Evolutionary conservation across 345 rosid species (phyloP), one percentile per base, ranked within the genome.

Genomic region (Clarkia xantiana): DNA sequence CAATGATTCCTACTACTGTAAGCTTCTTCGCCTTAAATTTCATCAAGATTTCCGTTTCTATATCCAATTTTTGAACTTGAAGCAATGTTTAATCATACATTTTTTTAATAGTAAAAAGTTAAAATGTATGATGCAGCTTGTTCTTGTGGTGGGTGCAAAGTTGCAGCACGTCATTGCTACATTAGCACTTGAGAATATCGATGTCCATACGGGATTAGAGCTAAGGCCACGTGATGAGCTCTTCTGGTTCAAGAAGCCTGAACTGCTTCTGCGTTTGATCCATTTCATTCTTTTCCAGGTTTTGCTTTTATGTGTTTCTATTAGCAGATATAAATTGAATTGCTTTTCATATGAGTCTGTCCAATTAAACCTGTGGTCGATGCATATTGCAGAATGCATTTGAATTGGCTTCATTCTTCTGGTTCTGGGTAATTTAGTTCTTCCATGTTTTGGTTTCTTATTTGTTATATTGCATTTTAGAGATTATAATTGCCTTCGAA

Each of bases 181-280:
- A 39, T 72, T 91, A 74, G 78, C 93, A 45, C 58, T 84, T 68
- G 98, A 77, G 53, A 79, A 67, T 60, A 72, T 81, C 29, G 77
- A 84, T 41, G 58, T 83, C 60, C 5, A 64, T 29, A 10, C 70
- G 0, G 84, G 77, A 62, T 36, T 70, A 44, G 81, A 59, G 62
- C 42, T 90, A 67, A 80, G 65, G 69, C 95, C 94, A 55, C 80
- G 95, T 15, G 97, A 90, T 51, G 97, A 81, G 43, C 94, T 90
- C 51, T 90, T 90, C 69, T 90, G 97, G 97, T 80, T 90, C 55
- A 90, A 81, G 52, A 90, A 83, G 69, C 97, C 97, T 0, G 86
- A 86, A 67, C 60, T 80, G 34, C 62, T 86, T 51, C 58, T 90
- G 57, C 74, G 76, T 40, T 74, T 90, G 63, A 83, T 90, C 67